Conservation (phyloP, 2,329 filamentous ascomycete genomes). For the Aspergillus persii region DNA sequence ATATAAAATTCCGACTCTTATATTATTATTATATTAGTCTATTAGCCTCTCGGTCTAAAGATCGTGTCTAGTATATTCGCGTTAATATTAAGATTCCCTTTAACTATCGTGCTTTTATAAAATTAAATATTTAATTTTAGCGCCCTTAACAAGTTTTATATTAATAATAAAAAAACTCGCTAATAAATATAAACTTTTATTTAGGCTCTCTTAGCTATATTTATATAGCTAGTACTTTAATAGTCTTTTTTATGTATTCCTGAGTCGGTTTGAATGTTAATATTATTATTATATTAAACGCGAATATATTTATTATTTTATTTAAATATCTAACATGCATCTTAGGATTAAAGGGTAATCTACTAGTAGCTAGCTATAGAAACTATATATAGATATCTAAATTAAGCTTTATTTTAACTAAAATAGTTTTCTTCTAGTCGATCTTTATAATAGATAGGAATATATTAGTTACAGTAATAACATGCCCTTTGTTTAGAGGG, state of each 20-base stretch:
- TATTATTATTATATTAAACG: constrained; percentile 27
- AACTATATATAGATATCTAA: constrained; percentile 30
- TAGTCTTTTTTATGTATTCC: constrained; percentile 25
- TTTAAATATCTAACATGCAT: constrained; percentile 22
- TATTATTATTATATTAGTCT: constrained; percentile 23
- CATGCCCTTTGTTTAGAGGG: constrained; percentile 23
- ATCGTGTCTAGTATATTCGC: constrained; percentile 18
- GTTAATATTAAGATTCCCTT: constrained; percentile 20
- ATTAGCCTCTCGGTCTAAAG: constrained; percentile 25
- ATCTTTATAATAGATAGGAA: constrained; percentile 22
- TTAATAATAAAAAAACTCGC: constrained; percentile 26
- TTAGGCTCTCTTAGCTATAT: constrained; percentile 25
- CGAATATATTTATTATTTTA: constrained; percentile 20
- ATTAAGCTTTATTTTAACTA: constrained; percentile 19
- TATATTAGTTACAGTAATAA: constrained; percentile 19
- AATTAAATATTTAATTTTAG: constrained; percentile 26
- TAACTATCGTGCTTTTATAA: constrained; percentile 18
- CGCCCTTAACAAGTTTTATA: constrained; percentile 29
- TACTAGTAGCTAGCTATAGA: constrained; percentile 26
- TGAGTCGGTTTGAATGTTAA: constrained; percentile 27
- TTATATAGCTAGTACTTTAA: constrained; percentile 27
- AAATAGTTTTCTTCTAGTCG: constrained; percentile 30
- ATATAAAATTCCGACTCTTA: constrained; percentile 25
- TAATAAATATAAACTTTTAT: constrained; percentile 21
- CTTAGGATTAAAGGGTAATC: constrained; percentile 19